Base-by-base conservation (phyloP, 768 basidiomycete species). In the Sistotremastrum niveocremeum region DNA sequence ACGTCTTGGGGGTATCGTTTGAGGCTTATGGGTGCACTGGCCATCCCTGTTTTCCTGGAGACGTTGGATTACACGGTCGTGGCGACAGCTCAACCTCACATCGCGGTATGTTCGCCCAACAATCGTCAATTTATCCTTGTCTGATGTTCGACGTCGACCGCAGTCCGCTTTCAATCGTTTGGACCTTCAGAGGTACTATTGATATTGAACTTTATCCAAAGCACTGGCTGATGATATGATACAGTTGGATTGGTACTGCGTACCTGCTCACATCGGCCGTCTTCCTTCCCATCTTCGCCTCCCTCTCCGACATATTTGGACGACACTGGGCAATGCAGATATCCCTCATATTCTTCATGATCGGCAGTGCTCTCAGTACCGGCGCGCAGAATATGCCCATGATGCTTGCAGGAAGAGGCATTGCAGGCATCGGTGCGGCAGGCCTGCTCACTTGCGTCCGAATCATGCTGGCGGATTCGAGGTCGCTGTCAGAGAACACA, bases 251-350 rank as follows among this genome's bases (percentile, higher is more conserved):
- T 12, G 72, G 74, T 37, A 75, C 73, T 1, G 53, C 66, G 2
- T 74, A 75, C 46, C 56, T 74, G 28, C 60, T 75, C 10, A 65
- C 74, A 0, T 71, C 71, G 11, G 72, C 74, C 3, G 70, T 73
- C 42, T 75, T 74, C 55, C 58, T 75, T 6, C 73, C 73, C 4
- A 52, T 76, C 6, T 75, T 70, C 39, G 72, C 69, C 0, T 68
- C 68, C 5, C 48, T 75, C 5, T 65, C 71, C 7, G 73, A 74
- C 49, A 61, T 74, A n/a, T 71, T 67, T 57, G 73, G 73, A 6
- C 67, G 74, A 1, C 65, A 74, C 49, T 61, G 60, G 47, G 67
- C 70, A 1, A 57, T 73, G 34, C 73, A 74, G 49, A 11, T 68
- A 2, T 60, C 69, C 3, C 53, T 75, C 7, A 4, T 69, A 8